Evolutionary conservation across 2,329 filamentous ascomycete genomes (phyloP), one percentile per base, ranked within the genome.

Genomic region (Corniculantispora saksenae): DNA sequence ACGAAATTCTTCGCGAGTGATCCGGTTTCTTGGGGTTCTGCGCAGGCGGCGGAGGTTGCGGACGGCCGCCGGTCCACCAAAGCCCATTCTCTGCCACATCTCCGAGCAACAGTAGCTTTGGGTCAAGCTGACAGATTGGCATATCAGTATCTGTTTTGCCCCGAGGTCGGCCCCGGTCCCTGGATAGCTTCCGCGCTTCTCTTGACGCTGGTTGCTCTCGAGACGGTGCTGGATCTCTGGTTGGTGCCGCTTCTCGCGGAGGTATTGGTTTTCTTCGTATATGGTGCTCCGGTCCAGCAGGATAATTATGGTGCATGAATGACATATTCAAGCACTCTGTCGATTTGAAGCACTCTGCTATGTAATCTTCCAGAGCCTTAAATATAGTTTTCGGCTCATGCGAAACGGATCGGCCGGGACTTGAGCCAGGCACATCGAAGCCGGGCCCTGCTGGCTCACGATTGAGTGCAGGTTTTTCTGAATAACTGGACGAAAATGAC

Each of bases 11-110:
- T 53, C 51, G 38, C 10, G 54, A 19, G 35, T 63, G 53, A 15
- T 54, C 43, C 1, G 57, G 56, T n/a, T 50, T 53, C 48, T 56
- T 61, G 13, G 56, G 53, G 25, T 63, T 63, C 21, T 63, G 59
- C 19, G 32, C 58, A 35, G 50, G 35, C 5, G 53, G 23, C 1
- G 45, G 43, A 27, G 53, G 51, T 12, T 65, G 47, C 4, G 56
- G 19, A 29, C 50, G 50, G n/a, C 43, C 83, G 1, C 89, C 91
- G 55, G 89, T 89, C 91, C 91, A 94, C 92, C 91, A 94, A 9
- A 85, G 86, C 2, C 91, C 91, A 72, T 95, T 95, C 73, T 95
- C 92, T 1, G 89, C 90, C 69, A 94, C 83, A 71, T 94, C 87
- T 2, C 91, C 91, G 2, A 94, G 76, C 8, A 93, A 80, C 23